Percentiles rank a stretch among this genome's conserved stretches.
Evolutionary conservation across 768 basidiomycete genomes (phyloP).

Genomic region (Auriculariales sp.): DNA sequence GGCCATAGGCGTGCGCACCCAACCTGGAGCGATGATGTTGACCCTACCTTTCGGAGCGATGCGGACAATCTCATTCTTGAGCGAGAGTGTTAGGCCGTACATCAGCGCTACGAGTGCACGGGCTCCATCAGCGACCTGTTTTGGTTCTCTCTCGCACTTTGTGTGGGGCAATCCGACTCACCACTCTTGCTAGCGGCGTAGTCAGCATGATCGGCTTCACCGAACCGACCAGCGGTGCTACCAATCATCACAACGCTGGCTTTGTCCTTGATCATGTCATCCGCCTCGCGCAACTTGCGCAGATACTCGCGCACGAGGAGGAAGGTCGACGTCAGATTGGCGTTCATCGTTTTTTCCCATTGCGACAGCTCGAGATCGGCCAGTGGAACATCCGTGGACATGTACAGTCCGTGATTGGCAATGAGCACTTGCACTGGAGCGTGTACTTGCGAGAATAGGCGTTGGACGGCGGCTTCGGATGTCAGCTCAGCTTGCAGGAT

Average conservation of each 20-base stretch:
- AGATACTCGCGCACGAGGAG: slow-evolving; percentile 52
- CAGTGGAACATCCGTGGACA: slow-evolving; percentile 30
- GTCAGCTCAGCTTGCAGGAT: slow-evolving; percentile 44
- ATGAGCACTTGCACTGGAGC: slow-evolving; percentile 39
- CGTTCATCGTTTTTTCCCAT: slow-evolving; percentile 46
- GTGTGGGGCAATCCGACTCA: slow-evolving; percentile 15
- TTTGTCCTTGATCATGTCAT: slow-evolving; percentile 31
- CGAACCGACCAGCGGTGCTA: slow-evolving; percentile 58
- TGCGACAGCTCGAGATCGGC: slow-evolving; percentile 43
- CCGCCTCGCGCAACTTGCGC: slow-evolving; percentile 23
- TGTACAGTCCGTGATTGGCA: slow-evolving; percentile 48
- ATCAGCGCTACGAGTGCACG: slow-evolving; percentile 36
- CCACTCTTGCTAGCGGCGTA: slow-evolving; percentile 58
- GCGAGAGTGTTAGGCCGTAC: slow-evolving; percentile 50
- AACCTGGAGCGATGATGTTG: slow-evolving; percentile 55
- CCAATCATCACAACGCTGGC: slow-evolving; percentile 54
- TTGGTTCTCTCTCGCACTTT: too few relatives aligned
- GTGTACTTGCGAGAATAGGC: slow-evolving; percentile 27
- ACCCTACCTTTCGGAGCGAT: slow-evolving; percentile 59
- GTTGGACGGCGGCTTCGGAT: slow-evolving; percentile 34
- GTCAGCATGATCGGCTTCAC: slow-evolving; percentile 53
- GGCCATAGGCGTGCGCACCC: slow-evolving; percentile 43
- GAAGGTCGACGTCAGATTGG: slow-evolving; percentile 56
- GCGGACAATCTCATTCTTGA: slow-evolving; percentile 74
- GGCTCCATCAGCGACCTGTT: neutral